Evolutionary conservation across 2,329 filamentous ascomycete species (phyloP).

Genomic region (Parascedosporium putredinis): DNA sequence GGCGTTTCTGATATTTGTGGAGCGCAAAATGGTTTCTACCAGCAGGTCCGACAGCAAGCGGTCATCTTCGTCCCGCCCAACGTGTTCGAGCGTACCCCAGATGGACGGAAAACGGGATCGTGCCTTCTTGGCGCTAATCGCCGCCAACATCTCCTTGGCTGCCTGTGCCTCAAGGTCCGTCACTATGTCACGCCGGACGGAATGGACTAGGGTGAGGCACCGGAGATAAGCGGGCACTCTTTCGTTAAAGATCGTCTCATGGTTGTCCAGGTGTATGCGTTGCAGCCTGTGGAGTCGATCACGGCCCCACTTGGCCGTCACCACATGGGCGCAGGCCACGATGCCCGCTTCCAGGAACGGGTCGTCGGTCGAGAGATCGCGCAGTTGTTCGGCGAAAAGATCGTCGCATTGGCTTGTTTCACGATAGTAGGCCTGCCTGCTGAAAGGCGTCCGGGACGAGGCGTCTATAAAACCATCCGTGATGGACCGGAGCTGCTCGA

Average conservation of each 20-base stretch:
- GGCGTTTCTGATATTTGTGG: background rate
- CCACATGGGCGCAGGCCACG: background rate
- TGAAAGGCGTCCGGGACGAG: background rate
- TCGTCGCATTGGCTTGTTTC: background rate
- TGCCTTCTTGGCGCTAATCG: background rate
- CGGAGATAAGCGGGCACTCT: background rate
- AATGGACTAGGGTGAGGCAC: background rate
- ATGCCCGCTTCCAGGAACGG: background rate
- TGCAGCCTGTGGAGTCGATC: background rate
- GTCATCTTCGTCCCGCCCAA: background rate
- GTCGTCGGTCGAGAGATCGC: background rate
- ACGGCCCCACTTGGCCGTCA: background rate
- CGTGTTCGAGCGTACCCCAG: background rate
- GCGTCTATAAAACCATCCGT: background rate
- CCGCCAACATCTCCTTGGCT: background rate
- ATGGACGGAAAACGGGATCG: background rate
- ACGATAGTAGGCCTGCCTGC: background rate
- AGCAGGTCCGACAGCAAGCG: background rate
- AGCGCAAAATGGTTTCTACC: background rate
- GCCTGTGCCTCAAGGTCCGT: background rate
- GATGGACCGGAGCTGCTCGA: background rate
- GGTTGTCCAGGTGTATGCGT: background rate
- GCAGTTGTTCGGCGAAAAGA: background rate
- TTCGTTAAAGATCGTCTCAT: background rate
- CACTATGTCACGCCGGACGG: background rate